Base-by-base conservation (phyloP, 1,139 yeast genomes). In the Yamadazyma conglobata region DNA sequence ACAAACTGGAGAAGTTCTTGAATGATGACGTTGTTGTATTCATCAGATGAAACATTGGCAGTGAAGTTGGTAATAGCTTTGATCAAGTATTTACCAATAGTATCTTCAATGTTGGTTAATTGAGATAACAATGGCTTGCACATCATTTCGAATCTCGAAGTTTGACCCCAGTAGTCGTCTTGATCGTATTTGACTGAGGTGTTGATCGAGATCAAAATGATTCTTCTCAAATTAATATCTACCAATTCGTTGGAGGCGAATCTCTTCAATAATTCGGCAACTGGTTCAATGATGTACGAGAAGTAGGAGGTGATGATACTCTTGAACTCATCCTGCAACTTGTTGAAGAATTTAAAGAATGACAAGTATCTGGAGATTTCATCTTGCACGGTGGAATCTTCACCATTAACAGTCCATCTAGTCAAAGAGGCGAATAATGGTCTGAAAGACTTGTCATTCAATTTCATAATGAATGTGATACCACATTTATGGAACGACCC, bases 381-480 rank as follows among this genome's bases (percentile, higher is more conserved):
- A 14, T 59, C 52, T 3, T 54, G 47, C 39, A 64, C 60, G 10
- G 58, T 59, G 6, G 76, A 72, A 27, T 85, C 87, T 54, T 83
- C 91, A 33, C 88, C 95, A 40, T 77, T 80, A 44, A 85, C 73
- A 3, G 96, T 94, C 98, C 98, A 91, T 55, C 91, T 77, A n/a
- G 83, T 88, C 50, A 87, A 67, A 22, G 80, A 70, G 5, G 91
- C 89, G 61, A 93, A 89, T 48, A 87, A 62, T 15, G 98, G 98
- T 52, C 97, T 77, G 73, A 66, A 93, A 10, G 80, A 75, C 64
- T 87, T 87, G 56, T 91, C 98, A 52, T 91, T 91, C 57, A 93
- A 73, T 56, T 91, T 89, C 81, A 91, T 73, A 15, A 91, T 94
- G 45, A 79, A 80, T 19, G 68, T 67, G 42, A 89, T 76, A 24